Conservation (phyloP, 768 basidiomycete genomes). For the Tubosaeta sp. region DNA sequence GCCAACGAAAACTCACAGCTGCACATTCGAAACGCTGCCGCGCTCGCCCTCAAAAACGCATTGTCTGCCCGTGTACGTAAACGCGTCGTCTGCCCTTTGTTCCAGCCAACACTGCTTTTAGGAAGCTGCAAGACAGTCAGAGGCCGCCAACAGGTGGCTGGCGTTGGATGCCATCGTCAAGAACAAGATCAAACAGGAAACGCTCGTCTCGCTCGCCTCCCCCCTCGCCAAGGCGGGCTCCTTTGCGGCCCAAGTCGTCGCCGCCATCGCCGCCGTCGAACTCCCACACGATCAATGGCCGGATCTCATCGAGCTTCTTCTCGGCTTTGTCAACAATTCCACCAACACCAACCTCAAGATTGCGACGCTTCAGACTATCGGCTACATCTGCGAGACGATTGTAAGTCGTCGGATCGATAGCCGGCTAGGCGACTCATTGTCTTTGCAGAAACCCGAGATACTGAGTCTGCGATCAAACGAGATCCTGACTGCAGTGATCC, state of each 20-base stretch:
- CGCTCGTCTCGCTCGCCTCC: conserved; percentile 79
- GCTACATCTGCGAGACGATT: conserved; percentile 95
- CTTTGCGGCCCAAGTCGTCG: conserved; percentile 90
- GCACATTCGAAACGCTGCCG: conserved; percentile 91
- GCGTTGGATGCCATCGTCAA: conserved; percentile 63
- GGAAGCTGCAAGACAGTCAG: conserved; percentile 72
- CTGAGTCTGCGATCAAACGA: conserved; percentile 88
- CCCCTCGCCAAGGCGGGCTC: conserved; percentile 66
- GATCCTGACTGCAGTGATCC: conserved; percentile 97
- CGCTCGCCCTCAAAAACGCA: conserved; percentile 94
- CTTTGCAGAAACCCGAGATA: conserved; percentile 82
- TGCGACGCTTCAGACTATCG: conserved; percentile 90
- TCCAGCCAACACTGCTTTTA: conserved; percentile 33
- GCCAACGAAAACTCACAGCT: conserved; percentile 65
- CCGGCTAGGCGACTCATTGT: conserved; percentile 5
- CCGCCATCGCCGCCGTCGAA: conserved; percentile 92
- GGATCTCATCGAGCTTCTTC: conserved; percentile 81
- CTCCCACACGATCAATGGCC: conserved; percentile 86
- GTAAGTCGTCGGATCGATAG: conserved; percentile 48
- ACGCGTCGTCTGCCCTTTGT: conserved; percentile 17
- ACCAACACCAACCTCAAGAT: conserved; percentile 72
- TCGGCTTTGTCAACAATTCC: conserved; percentile 80
- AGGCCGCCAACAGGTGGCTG: conserved; percentile 79
- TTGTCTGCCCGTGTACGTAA: conserved; percentile 80
- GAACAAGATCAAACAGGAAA: conserved; percentile 82